A percentile compares a stretch with the other conserved stretches of the same genome.
These are phyloP conservation scores for Cenchrus americanus DNA, from an alignment of 176 grass and related monocot species.

Conservation along the genomic window DNA sequence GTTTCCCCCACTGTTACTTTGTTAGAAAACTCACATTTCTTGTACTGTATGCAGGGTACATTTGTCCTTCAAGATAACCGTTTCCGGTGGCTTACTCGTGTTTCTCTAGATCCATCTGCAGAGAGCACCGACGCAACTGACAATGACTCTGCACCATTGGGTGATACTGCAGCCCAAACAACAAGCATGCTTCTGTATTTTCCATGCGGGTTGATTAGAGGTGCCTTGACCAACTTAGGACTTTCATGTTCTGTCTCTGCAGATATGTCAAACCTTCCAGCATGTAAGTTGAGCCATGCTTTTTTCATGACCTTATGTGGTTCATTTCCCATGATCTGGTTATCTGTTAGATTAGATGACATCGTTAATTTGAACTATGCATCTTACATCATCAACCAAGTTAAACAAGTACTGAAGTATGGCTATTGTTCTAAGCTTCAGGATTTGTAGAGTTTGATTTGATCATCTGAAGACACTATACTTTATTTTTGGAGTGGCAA, in stretches of 20 bases:
- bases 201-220: constrained; percentile 92
- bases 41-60: constrained; percentile 68
- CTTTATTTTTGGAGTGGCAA: neutral
- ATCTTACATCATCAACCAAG: constrained; percentile 14
- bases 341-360: neutral
- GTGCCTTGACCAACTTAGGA: constrained; percentile 89
- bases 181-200: constrained; percentile 93
- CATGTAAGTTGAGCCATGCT: constrained; percentile 66
- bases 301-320: constrained; percentile 13
- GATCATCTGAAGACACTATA: neutral
- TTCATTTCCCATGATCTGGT: neutral
- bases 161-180: constrained; percentile 58
- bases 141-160: constrained; percentile 57
- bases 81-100: constrained; percentile 83
- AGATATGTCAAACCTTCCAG: constrained; percentile 86
- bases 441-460: constrained; percentile 9
- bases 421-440: constrained; percentile 7
- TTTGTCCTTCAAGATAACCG: constrained; percentile 96
- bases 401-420: neutral
- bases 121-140: constrained; percentile 60
- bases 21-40: constrained; percentile 28
- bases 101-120: constrained; percentile 66
- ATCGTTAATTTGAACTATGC: neutral
- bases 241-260: constrained; percentile 81
- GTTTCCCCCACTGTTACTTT: neutral